phyloP scores from a whole-genome alignment of 768 basidiomycete genomes.

The Tubosaeta brunneosetosa region DNA sequence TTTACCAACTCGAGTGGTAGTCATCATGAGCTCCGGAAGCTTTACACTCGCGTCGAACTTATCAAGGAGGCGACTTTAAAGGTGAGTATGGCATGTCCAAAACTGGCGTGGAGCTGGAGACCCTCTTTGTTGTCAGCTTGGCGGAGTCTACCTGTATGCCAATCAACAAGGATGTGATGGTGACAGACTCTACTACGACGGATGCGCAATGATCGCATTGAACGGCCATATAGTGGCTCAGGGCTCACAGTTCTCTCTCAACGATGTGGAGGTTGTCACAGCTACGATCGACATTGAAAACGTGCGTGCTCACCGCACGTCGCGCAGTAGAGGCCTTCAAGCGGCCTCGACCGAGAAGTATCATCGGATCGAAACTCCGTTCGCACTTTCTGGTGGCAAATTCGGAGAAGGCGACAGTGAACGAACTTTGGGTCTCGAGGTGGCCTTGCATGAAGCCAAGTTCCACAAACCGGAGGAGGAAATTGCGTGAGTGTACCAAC shows the following conservation, averaged over 20 bases:
- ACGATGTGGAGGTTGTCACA: conserved; percentile 93
- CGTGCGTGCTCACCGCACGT: conserved; percentile 83
- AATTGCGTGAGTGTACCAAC: conserved; percentile 69
- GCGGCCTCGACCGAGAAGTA: conserved; percentile 74
- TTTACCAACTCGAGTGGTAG: conserved; percentile 98
- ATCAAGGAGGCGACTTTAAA: conserved; percentile 97
- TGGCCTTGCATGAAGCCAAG: conserved; percentile 32
- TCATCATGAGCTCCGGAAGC: conserved; percentile 97
- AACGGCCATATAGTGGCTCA: conserved; percentile 93
- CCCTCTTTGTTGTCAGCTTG: conserved; percentile 54
- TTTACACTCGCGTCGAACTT: conserved; percentile 84
- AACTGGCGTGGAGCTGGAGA: background rate
- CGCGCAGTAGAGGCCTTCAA: conserved; percentile 85
- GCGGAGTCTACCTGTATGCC: conserved; percentile 95
- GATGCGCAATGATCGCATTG: conserved; percentile 92
- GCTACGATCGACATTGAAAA: conserved; percentile 98
- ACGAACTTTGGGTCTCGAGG: conserved; percentile 43
- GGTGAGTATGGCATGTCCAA: conserved; percentile 37
- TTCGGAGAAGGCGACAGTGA: conserved; percentile 60
- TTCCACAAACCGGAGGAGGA: conserved; percentile 94
- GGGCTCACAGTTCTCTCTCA: conserved; percentile 93
- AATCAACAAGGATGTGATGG: conserved; percentile 99
- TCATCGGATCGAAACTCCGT: conserved; percentile 76
- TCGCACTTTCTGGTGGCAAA: conserved; percentile 72
- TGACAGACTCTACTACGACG: conserved; percentile 96